These are phyloP conservation scores for Vigna unguiculata DNA, from an alignment of 306 rosid species.

Conservation along the genomic window DNA sequence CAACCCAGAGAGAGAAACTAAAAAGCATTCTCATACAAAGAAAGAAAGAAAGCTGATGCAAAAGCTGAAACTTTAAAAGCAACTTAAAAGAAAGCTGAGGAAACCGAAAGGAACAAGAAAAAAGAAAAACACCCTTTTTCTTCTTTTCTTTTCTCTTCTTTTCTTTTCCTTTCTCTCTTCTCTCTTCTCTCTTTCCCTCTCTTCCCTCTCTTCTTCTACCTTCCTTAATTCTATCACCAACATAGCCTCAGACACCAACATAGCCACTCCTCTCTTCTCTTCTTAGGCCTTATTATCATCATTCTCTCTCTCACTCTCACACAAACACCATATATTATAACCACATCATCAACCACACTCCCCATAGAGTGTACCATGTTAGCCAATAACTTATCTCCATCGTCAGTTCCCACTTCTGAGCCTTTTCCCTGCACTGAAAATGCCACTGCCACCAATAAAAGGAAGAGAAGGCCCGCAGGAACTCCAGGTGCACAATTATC, in stretches of 20 bases:
- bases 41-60: conserved; percentile 50
- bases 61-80: conserved; percentile 70
- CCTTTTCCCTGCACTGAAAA: conserved; percentile 75
- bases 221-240: conserved; percentile 42
- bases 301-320: too few species aligned
- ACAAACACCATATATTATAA: conserved; percentile 15
- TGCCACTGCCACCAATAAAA: conserved; percentile 63
- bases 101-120: conserved; percentile 67
- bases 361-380: conserved; percentile 54
- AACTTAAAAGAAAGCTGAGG: conserved; percentile 78
- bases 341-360: conserved; percentile 19
- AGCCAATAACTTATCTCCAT: conserved; percentile 65
- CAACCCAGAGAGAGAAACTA: conserved; percentile 47
- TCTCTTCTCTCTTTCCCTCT: background rate
- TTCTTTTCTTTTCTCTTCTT: conserved; percentile 12
- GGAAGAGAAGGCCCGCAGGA: conserved; percentile 96
- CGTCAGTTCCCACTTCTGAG: conserved; percentile 74
- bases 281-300: conserved; percentile 30
- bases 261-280: conserved; percentile 13
- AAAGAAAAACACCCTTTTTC: conserved; percentile 50
- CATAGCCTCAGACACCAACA: conserved; percentile 35
- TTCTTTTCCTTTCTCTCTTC: background rate
- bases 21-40: background rate
- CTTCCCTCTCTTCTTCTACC: conserved; percentile 21
- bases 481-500: conserved; percentile 77